Evolutionary conservation across 108 stramenopile species (phyloP).

Genomic region (Nitzschia sp.): DNA sequence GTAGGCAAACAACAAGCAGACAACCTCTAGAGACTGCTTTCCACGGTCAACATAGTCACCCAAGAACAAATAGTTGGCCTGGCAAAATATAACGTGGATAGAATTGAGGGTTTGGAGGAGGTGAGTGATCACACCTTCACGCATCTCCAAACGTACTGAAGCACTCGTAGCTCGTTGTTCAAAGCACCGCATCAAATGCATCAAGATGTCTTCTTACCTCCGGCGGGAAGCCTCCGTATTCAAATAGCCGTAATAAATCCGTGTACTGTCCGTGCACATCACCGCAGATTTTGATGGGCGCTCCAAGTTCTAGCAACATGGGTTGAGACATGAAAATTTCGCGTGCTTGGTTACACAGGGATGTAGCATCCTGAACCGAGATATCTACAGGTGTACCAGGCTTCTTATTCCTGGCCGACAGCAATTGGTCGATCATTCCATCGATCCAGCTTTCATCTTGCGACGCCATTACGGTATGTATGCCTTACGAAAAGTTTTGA

Average conservation of each 20-base stretch:
- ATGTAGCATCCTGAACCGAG: constrained; percentile 78
- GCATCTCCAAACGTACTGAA: no score
- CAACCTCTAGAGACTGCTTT: constrained; percentile 95
- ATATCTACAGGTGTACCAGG: constrained; percentile 90
- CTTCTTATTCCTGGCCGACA: constrained; percentile 85
- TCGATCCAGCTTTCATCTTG: constrained; percentile 89
- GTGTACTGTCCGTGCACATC: constrained; percentile 99
- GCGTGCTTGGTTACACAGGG: constrained; percentile 83
- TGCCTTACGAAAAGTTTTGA: no score
- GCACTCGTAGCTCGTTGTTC: not conserved
- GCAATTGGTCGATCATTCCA: constrained; percentile 86
- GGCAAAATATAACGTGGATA: not conserved
- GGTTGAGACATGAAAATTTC: constrained; percentile 96
- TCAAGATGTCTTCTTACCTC: constrained; percentile 64
- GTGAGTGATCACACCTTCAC: not conserved
- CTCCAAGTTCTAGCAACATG: constrained; percentile 97
- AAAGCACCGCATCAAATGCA: not conserved
- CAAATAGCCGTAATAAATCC: constrained; percentile 96
- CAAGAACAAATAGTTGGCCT: constrained; percentile 98
- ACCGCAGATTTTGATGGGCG: constrained; percentile 99
- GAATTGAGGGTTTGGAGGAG: no score
- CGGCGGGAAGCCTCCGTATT: constrained; percentile 96
- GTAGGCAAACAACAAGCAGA: constrained; percentile 96
- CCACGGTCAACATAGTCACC: constrained; percentile 99
- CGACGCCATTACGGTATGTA: constrained; percentile 12